Evolutionary conservation across 2,329 filamentous ascomycete genomes (phyloP), one percentile per base, ranked within the genome.

Genomic region (Sporothrix luriei): DNA sequence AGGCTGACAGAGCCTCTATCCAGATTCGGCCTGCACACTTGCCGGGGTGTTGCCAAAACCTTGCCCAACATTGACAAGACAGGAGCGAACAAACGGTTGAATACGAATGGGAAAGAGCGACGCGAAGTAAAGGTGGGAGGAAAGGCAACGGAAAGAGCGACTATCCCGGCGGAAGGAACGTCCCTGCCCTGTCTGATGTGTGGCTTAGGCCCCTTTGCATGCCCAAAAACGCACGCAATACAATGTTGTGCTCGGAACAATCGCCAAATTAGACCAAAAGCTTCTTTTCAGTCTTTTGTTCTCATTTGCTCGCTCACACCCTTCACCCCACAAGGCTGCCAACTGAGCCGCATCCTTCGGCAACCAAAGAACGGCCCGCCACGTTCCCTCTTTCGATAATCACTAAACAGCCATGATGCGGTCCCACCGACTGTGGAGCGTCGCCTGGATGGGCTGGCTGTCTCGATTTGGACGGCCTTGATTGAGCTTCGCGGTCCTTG

Each of bases 331-430:
- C 16, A 57, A 57, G 54, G 16, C 54, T 33, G 33, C 9, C 33
- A 33, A 10, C 54, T 21, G 29, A 59, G 54, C 29, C 54, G 29
- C 54, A 59, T 59, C 29, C 54, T 59, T 4, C 54, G 54, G 29
- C 29, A 57, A 33, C 54, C 29, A 40, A n/a, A 40, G 29, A 38
- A n/a, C 54, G 54, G 54, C 54, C 54, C 54, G 54, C 54, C 54
- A 33, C 33, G n/a, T 7, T 38, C 54, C 29, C 19, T 40, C 54
- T 16, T 29, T 38, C 13, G 54, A 29, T 11, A 14, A 24, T 24
- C 49, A 11, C 49, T 52, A 9, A 49, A 49, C 13, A 49, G 6
- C 46, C 46, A 24, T 26, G 11, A 54, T 54, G 51, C 51, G 19
- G 51, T 14, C 21, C 51, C 51, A 29, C 11, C 51, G 11, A 54